A percentile compares a stretch with the other conserved stretches of the same genome.
These are phyloP conservation scores for Ustilago shanxiensis DNA, from an alignment of 1,284 basidiomycete species.

Conservation along the genomic window DNA sequence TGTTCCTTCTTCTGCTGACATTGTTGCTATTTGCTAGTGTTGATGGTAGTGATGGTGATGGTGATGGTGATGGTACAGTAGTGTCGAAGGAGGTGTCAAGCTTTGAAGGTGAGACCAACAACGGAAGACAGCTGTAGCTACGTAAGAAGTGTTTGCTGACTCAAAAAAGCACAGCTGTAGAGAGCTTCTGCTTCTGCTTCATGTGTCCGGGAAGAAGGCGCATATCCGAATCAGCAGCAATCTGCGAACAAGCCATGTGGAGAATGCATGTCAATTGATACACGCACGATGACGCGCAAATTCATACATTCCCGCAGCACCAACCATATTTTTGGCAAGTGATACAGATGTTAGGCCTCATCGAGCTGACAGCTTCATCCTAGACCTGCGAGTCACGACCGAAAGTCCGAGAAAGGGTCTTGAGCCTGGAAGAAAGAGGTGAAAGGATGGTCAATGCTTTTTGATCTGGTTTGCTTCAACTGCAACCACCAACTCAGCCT, in stretches of 20 bases:
- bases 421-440: neutral
- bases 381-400: constrained; percentile 1
- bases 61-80: constrained; percentile 6
- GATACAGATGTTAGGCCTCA: neutral
- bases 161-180: neutral
- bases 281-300: constrained; percentile 35
- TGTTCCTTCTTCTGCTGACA: constrained; percentile 41
- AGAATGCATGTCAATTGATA: constrained; percentile 2
- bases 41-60: neutral
- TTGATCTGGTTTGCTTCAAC: neutral
- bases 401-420: constrained; percentile 7
- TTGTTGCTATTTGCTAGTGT: neutral
- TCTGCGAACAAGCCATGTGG: constrained; percentile 19
- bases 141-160: constrained; percentile 4
- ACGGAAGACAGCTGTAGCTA: neutral
- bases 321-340: neutral
- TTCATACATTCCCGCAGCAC: neutral
- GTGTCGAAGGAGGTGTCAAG: too few relatives aligned
- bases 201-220: neutral
- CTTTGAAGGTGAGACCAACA: neutral
- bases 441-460: constrained; percentile 14
- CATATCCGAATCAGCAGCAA: constrained; percentile 4
- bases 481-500: constrained; percentile 2
- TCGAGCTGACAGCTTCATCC: neutral
- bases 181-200: too few relatives aligned